Evolutionary conservation across 2,329 filamentous ascomycete genomes (phyloP).

Genomic region (Trichoderma aggressivum): DNA sequence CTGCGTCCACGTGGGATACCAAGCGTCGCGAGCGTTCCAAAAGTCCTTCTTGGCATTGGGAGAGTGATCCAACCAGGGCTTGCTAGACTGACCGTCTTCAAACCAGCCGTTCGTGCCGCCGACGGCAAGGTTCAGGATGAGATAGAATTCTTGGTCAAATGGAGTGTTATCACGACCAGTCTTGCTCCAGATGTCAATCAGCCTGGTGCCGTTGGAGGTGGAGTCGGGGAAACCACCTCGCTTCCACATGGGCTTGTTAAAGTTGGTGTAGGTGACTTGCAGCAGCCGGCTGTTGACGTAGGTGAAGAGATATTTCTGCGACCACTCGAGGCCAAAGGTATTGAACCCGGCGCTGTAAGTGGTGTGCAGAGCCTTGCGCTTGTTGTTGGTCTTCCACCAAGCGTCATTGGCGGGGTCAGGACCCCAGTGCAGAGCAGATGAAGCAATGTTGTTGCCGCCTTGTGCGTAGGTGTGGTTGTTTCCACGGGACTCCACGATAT

Average conservation of each 20-base stretch:
- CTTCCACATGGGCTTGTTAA: constrained; percentile 64
- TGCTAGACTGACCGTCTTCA: constrained; percentile 64
- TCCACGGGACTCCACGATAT: constrained; percentile 75
- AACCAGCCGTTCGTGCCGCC: constrained; percentile 84
- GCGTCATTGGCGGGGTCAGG: constrained; percentile 68
- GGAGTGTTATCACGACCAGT: constrained; percentile 62
- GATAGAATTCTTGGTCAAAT: constrained; percentile 73
- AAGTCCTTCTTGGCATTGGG: constrained; percentile 70
- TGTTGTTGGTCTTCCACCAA: constrained; percentile 81
- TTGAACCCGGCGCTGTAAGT: constrained; percentile 69
- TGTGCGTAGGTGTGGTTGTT: constrained; percentile 75
- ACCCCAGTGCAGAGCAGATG: constrained; percentile 79
- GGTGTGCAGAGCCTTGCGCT: constrained; percentile 69
- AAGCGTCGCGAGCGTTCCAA: constrained; percentile 63
- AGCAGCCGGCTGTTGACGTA: constrained; percentile 78
- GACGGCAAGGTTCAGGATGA: constrained; percentile 73
- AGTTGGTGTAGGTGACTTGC: constrained; percentile 77
- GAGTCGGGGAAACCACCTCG: constrained; percentile 65
- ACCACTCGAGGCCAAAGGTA: constrained; percentile 82
- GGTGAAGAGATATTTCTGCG: constrained; percentile 81
- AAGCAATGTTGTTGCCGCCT: constrained; percentile 78
- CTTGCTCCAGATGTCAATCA: constrained; percentile 61
- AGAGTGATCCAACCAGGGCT: constrained; percentile 75
- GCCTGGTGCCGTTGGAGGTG: constrained; percentile 61
- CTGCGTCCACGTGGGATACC: constrained; percentile 69